Base-by-base conservation (phyloP, 148 eudicot species). In the Fallopia convolvulus region DNA sequence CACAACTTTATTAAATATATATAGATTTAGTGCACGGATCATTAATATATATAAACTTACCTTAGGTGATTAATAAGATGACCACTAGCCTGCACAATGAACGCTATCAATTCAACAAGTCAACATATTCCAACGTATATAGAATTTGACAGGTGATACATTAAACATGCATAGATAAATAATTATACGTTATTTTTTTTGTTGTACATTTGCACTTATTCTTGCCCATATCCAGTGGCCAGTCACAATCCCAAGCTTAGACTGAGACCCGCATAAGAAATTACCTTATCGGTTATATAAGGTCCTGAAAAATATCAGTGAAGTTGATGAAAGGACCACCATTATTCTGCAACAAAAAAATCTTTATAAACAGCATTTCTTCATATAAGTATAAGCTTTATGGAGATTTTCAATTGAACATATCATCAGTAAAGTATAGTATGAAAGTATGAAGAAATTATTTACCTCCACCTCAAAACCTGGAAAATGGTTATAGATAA, bases 211-310 rank as follows among this genome's bases (percentile, higher is more conserved):
- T 74, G 92, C 98, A 82, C 97, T 84, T 85, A 88, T 92, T 65
- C 82, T 76, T 65, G n/a, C n/a, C n/a, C n/a, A n/a, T n/a, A n/a
- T n/a, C n/a, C n/a, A n/a, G n/a, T n/a, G n/a, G n/a, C n/a, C n/a
- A n/a, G n/a, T n/a, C n/a, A n/a, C n/a, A n/a, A n/a, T n/a, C n/a
- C n/a, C n/a, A n/a, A n/a, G n/a, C n/a, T n/a, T n/a, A n/a, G n/a
- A n/a, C n/a, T n/a, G n/a, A n/a, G n/a, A n/a, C n/a, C n/a, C n/a
- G 33, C 32, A 49, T 33, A 74, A 65, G 61, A 74, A 71, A 79
- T 88, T 70, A 92, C 98, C 93, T 94, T 97, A 82, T 94, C 98
- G 4, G 98, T 92, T 36, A 94, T 84, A 61, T 89, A 77, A 94
- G 85, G 56, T 94, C 98, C 97, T 94, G 91, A 83, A 87, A 84